Percentiles rank a stretch among this genome's conserved stretches.
phyloP scores from a whole-genome alignment of 2,329 filamentous ascomycete species.

The Coniella vitis region DNA sequence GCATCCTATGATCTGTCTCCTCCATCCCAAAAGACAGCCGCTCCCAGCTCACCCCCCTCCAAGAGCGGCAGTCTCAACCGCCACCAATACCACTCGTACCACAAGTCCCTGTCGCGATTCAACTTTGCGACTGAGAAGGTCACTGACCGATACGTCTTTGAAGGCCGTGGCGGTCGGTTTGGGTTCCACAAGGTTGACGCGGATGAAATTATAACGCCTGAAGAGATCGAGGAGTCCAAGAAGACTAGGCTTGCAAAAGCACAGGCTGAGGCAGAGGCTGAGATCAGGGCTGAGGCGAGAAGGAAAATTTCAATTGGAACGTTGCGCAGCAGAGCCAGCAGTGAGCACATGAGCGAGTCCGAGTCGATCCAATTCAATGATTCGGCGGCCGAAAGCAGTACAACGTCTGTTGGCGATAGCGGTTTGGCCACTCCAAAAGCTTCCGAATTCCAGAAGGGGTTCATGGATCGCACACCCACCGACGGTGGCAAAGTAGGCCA shows the following conservation, averaged over 20 bases:
- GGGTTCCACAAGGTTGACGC: constrained; percentile 37
- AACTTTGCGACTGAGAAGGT: constrained; percentile 46
- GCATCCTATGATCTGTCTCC: constrained; percentile 1
- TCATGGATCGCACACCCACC: constrained; percentile 6
- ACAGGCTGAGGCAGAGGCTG: constrained; percentile 17
- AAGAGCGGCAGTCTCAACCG: constrained; percentile 1
- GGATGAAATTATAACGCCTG: constrained; percentile 52
- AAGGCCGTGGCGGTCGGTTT: constrained; percentile 33
- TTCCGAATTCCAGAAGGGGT: constrained; percentile 18
- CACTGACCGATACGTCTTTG: constrained; percentile 46
- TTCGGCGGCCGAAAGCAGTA: constrained; percentile 22
- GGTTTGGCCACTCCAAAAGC: constrained; percentile 21
- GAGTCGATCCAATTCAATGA: too few species aligned
- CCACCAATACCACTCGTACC: constrained; percentile 10
- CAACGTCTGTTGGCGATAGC: constrained; percentile 24
- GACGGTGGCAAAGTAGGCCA: constrained; percentile 7
- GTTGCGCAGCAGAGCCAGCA: constrained; percentile 25
- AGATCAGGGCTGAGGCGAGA: constrained; percentile 19
- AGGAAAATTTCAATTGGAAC: constrained; percentile 25
- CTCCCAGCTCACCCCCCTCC: not conserved
- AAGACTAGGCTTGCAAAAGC: constrained; percentile 31
- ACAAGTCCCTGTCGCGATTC: constrained; percentile 34
- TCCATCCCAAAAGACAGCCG: not conserved
- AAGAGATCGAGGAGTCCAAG: constrained; percentile 41
- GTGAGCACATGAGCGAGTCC: constrained; percentile 8